Evolutionary conservation across 179 eudicot species (phyloP).

Genomic region (Silene coronaria): DNA sequence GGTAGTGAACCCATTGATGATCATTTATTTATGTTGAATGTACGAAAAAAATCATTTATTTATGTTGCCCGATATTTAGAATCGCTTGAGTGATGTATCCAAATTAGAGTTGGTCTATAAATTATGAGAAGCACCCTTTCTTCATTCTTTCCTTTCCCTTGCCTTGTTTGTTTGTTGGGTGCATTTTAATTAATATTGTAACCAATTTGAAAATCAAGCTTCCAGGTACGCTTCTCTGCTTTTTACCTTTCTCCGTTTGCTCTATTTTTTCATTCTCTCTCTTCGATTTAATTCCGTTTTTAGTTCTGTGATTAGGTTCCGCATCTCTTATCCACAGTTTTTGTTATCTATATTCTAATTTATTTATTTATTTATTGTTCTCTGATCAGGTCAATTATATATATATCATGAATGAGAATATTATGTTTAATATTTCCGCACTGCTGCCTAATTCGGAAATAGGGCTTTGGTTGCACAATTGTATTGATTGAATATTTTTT

Average conservation of each 20-base stretch:
- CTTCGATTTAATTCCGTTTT: not conserved
- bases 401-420: not conserved
- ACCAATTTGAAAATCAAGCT: not conserved
- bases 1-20: too few species aligned
- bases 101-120: too few species aligned
- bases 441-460: not conserved
- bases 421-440: not conserved
- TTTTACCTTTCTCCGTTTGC: not conserved
- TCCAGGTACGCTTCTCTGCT: not conserved
- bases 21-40: too few species aligned
- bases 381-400: slow-evolving; percentile 9
- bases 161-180: not conserved
- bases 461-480: not conserved
- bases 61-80: too few species aligned
- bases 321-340: not conserved
- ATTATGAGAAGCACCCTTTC: not conserved
- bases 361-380: not conserved
- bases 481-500: not conserved
- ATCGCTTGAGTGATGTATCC: too few species aligned
- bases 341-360: not conserved
- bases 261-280: not conserved
- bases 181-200: not conserved
- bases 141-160: not conserved
- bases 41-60: too few species aligned
- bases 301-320: not conserved